These are phyloP conservation scores for Paulownia fortunei DNA, from an alignment of 257 asterid genomes.

Conservation along the genomic window DNA sequence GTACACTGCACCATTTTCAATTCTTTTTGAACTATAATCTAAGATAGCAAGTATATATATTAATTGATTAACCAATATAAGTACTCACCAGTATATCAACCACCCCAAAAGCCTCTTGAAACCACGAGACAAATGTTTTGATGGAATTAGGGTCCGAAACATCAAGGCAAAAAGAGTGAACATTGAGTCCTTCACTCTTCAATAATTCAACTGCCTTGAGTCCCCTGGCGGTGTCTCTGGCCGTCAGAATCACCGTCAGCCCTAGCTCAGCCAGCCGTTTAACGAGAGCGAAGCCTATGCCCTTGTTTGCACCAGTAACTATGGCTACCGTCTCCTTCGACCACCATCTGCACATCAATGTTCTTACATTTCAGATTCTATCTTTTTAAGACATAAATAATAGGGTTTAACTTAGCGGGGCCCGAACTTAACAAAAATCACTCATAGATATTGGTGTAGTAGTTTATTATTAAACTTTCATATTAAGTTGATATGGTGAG, in stretches of 20 bases:
- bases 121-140: conserved; percentile 56
- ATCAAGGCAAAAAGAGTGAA: conserved; percentile 67
- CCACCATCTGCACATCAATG: conserved; percentile 68
- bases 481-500: too few relatives aligned
- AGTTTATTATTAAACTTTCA: not conserved
- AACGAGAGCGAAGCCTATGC: conserved; percentile 71
- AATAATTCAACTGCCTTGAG: conserved; percentile 53
- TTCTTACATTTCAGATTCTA: not conserved
- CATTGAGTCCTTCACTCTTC: conserved; percentile 43
- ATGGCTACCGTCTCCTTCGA: conserved; percentile 72
- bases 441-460: not conserved
- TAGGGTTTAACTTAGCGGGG: not conserved
- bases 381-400: not conserved
- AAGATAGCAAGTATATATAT: not conserved
- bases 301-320: conserved; percentile 83
- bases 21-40: too few relatives aligned
- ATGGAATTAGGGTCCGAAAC: conserved; percentile 61
- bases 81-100: conserved; percentile 69
- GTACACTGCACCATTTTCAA: too few relatives aligned
- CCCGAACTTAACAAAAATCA: not conserved
- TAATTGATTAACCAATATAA: conserved; percentile 26
- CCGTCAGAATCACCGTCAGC: conserved; percentile 75
- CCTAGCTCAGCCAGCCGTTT: conserved; percentile 68
- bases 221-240: conserved; percentile 65
- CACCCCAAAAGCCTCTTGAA: conserved; percentile 51